Percentiles rank a stretch among this genome's conserved stretches.
Evolutionary conservation across 345 rosid genomes (phyloP).

Genomic region (Stellera chamaejasme): DNA sequence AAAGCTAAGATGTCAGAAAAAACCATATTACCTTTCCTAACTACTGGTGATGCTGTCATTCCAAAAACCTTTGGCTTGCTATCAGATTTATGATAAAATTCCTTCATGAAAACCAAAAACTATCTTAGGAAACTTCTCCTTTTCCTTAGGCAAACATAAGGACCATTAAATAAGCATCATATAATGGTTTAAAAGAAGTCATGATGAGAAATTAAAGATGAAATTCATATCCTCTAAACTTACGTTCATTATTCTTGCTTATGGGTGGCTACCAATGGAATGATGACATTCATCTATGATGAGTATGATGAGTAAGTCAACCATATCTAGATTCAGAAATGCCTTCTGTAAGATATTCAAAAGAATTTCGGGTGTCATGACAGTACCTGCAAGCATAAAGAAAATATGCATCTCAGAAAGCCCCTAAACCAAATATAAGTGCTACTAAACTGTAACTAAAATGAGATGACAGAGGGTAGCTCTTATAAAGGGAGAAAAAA

Average conservation of each 20-base stretch:
- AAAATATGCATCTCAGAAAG: background rate
- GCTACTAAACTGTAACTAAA: no score
- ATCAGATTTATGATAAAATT: constrained; percentile 51
- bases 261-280: constrained; percentile 77
- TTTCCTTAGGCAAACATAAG: constrained; percentile 1
- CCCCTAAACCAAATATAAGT: background rate
- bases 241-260: constrained; percentile 76
- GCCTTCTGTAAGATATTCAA: constrained; percentile 66
- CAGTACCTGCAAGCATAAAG: constrained; percentile 41
- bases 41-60: constrained; percentile 59
- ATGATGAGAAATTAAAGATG: no score
- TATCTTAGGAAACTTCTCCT: background rate
- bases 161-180: background rate
- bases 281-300: constrained; percentile 86
- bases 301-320: constrained; percentile 56
- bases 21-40: constrained; percentile 65
- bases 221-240: background rate
- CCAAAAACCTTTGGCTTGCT: constrained; percentile 82
- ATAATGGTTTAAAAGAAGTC: no score
- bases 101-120: constrained; percentile 37
- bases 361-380: constrained; percentile 90
- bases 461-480: no score
- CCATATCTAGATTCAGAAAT: constrained; percentile 46
- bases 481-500: no score
- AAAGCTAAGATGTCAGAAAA: no score